phyloP scores from a whole-genome alignment of 2,329 filamentous ascomycete genomes.

The Penicillium sp. region DNA sequence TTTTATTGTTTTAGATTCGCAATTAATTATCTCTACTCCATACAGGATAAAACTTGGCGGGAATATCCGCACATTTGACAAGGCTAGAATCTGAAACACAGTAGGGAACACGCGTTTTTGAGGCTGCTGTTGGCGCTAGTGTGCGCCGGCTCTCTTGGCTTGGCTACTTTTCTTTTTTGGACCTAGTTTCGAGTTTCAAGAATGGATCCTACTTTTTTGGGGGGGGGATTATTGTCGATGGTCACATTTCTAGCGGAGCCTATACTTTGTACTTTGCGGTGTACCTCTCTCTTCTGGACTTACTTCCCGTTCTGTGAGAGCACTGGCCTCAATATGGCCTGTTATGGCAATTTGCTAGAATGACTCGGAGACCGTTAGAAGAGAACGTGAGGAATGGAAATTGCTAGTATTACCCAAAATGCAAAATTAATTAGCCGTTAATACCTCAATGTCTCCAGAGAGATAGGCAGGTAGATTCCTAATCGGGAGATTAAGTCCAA shows the following conservation, averaged over 20 bases:
- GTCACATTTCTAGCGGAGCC: slow-evolving; percentile 5
- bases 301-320: background rate
- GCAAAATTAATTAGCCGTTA: background rate
- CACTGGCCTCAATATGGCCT: slow-evolving; percentile 8
- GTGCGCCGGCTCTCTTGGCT: slow-evolving; percentile 17
- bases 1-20: background rate
- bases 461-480: background rate
- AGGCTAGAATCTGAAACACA: slow-evolving; percentile 22
- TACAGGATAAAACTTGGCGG: background rate
- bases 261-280: slow-evolving; percentile 3
- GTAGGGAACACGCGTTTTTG: slow-evolving; percentile 26
- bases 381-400: background rate
- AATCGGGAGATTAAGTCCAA: background rate
- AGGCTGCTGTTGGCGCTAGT: slow-evolving; percentile 19
- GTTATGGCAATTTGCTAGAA: background rate
- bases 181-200: slow-evolving; percentile 9
- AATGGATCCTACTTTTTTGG: background rate
- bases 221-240: slow-evolving; percentile 7
- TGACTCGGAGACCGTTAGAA: background rate
- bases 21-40: background rate
- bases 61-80: slow-evolving; percentile 18
- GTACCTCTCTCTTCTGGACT: slow-evolving; percentile 2
- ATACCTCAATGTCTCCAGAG: background rate
- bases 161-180: background rate
- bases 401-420: background rate